Percentiles rank a stretch among this genome's conserved stretches.
Evolutionary conservation across 768 basidiomycete genomes (phyloP).

Genomic region (Exidia glandulosa): DNA sequence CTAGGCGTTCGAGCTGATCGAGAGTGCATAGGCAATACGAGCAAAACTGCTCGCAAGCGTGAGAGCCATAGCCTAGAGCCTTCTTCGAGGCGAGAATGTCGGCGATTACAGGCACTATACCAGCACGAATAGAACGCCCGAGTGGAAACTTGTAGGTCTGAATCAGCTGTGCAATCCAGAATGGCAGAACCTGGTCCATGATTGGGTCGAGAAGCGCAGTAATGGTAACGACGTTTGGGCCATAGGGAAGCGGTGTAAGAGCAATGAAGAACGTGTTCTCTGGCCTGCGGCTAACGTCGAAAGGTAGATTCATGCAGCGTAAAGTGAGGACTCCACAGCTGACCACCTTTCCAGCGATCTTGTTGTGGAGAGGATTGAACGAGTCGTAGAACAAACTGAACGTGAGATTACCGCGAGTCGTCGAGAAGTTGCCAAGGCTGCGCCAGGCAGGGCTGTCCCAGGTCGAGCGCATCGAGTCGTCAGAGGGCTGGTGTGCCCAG

Average conservation of each 20-base stretch:
- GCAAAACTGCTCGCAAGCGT: conserved; percentile 3
- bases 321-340: conserved; percentile 11
- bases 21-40: conserved; percentile 5
- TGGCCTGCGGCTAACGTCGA: conserved; percentile 5
- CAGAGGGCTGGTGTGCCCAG: background rate
- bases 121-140: conserved; percentile 2
- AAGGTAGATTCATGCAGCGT: conserved; percentile 10
- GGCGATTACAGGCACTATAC: conserved; percentile 7
- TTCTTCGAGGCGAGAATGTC: conserved; percentile 9
- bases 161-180: background rate
- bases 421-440: background rate
- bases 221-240: conserved; percentile 9
- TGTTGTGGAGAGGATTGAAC: conserved; percentile 17
- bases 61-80: conserved; percentile 9
- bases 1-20: background rate
- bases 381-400: conserved; percentile 17
- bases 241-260: conserved; percentile 6
- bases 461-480: background rate
- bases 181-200: conserved; percentile 3
- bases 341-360: conserved; percentile 12
- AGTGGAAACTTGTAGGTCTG: background rate
- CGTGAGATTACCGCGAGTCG: conserved; percentile 7
- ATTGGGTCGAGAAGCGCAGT: conserved; percentile 8
- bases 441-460: conserved; percentile 9
- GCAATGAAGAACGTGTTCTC: conserved; percentile 9